These are phyloP conservation scores for Psilocybe subaeruginosa DNA, from an alignment of 768 basidiomycete genomes.

Conservation along the genomic window DNA sequence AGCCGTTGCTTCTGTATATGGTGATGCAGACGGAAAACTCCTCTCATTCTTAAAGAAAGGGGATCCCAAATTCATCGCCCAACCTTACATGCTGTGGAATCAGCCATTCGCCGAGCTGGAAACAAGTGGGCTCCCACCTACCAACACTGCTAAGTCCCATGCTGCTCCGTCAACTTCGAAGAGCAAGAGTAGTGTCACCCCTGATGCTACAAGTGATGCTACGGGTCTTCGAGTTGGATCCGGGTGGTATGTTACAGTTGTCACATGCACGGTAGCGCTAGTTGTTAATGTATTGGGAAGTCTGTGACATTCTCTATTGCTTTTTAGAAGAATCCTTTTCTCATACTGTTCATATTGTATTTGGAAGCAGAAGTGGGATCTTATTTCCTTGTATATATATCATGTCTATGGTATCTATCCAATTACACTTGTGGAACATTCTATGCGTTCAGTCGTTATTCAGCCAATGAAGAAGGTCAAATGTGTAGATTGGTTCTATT, in stretches of 20 bases:
- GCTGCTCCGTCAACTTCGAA: neutral
- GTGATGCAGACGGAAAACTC: constrained; percentile 65
- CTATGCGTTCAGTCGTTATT: no score
- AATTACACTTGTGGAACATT: no score
- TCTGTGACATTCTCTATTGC: neutral
- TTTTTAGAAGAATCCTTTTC: neutral
- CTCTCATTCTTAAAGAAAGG: constrained; percentile 43
- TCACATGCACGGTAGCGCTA: neutral
- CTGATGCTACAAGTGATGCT: neutral
- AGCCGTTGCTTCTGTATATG: constrained; percentile 57
- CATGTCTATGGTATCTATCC: no score
- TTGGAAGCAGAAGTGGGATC: no score
- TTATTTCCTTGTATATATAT: no score
- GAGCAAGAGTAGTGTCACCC: neutral
- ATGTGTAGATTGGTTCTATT: no score
- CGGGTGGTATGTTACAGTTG: neutral
- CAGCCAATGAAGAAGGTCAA: no score
- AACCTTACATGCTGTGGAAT: constrained; percentile 57
- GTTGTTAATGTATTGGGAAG: neutral
- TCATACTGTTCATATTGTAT: neutral
- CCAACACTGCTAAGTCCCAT: neutral
- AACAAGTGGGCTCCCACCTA: constrained; percentile 3
- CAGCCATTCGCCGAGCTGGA: constrained; percentile 45
- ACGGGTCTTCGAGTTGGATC: neutral
- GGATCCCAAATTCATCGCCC: constrained; percentile 40